phyloP scores from a whole-genome alignment of 805 yeast species.

The Tetrapisispora phaffii region DNA sequence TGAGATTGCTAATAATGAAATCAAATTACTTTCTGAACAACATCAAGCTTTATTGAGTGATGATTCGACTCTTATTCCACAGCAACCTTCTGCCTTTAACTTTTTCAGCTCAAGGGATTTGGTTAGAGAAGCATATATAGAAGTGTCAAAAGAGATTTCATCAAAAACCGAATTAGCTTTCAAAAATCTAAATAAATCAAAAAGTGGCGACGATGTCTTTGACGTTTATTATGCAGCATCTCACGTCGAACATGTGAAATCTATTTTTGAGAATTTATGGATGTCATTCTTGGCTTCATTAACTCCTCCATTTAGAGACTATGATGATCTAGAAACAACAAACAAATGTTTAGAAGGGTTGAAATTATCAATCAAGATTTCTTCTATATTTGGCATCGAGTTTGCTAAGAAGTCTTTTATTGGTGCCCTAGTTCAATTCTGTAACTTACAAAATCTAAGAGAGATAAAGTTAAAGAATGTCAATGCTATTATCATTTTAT shows the following conservation, averaged over 20 bases:
- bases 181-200: constrained; percentile 47
- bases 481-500: constrained; percentile 62
- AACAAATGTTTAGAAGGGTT: constrained; percentile 75
- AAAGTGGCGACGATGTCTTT: constrained; percentile 34
- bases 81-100: constrained; percentile 36
- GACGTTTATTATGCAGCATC: constrained; percentile 68
- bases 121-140: constrained; percentile 75
- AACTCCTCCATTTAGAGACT: constrained; percentile 87
- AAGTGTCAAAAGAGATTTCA: constrained; percentile 87
- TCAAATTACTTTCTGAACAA: constrained; percentile 85
- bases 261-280: constrained; percentile 92
- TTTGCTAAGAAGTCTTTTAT: constrained; percentile 84
- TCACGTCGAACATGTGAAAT: constrained; percentile 80
- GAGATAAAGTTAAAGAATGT: constrained; percentile 74
- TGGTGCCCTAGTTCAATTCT: constrained; percentile 80
- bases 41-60: constrained; percentile 80
- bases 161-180: constrained; percentile 80
- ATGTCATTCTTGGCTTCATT: constrained; percentile 93
- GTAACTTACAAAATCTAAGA: constrained; percentile 66
- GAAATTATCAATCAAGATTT: constrained; percentile 67
- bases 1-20: constrained; percentile 78
- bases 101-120: constrained; percentile 65
- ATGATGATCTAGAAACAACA: constrained; percentile 64
- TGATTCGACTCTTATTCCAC: constrained; percentile 33
- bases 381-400: constrained; percentile 74